These are phyloP conservation scores for Tylopilus vinaceipallidus DNA, from an alignment of 768 basidiomycete genomes.

Conservation along the genomic window DNA sequence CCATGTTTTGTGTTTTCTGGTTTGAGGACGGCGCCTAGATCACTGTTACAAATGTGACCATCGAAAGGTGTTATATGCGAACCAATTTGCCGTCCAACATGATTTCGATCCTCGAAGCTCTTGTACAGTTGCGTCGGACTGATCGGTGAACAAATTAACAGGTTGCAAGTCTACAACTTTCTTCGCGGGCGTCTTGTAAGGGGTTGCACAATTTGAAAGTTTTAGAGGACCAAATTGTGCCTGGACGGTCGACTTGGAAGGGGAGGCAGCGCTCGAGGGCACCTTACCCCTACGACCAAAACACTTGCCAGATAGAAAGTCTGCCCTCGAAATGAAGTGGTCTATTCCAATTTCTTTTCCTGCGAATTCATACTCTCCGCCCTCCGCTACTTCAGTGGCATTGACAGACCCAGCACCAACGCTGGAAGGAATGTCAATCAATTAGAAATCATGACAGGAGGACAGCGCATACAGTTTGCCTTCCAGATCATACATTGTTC, in stretches of 20 bases:
- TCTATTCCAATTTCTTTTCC: constrained; percentile 70
- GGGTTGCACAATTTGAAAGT: constrained; percentile 20
- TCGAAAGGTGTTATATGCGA: constrained; percentile 13
- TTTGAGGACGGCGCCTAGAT: constrained; percentile 66
- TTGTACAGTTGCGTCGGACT: constrained; percentile 5
- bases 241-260: constrained; percentile 29
- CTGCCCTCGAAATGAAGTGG: constrained; percentile 47
- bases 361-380: constrained; percentile 40
- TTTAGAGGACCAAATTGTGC: constrained; percentile 35
- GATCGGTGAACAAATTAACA: constrained; percentile 33
- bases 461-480: constrained; percentile 55
- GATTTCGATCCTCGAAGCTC: constrained; percentile 23
- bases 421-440: constrained; percentile 31
- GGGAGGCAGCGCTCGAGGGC: constrained; percentile 11
- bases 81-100: constrained; percentile 76
- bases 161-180: constrained; percentile 41
- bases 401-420: constrained; percentile 51
- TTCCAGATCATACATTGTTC: constrained; percentile 58
- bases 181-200: constrained; percentile 25
- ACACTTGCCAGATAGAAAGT: constrained; percentile 64
- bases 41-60: constrained; percentile 2
- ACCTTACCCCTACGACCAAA: constrained; percentile 43
- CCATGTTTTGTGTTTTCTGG: constrained; percentile 84
- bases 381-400: constrained; percentile 35
- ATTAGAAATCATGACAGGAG: not conserved